Percentiles rank a stretch among this genome's conserved stretches.
phyloP scores from a whole-genome alignment of 345 rosid genomes.

The Punica granatum region DNA sequence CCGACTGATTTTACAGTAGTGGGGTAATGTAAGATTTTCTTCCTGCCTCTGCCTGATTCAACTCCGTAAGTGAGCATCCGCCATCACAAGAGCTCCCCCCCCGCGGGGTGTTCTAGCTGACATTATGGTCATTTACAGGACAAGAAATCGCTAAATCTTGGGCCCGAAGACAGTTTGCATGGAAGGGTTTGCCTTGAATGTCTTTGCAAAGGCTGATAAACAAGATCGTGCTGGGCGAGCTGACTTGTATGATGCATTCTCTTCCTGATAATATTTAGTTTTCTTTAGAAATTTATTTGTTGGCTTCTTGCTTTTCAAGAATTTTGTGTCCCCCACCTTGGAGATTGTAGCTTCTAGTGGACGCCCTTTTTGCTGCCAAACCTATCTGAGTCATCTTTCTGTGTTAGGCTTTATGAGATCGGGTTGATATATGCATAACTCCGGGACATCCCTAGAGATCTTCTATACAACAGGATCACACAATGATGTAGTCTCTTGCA shows the following conservation, averaged over 20 bases:
- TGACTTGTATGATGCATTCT: slow-evolving; percentile 52
- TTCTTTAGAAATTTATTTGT: no score
- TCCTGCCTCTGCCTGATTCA: not conserved
- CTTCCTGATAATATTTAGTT: not conserved
- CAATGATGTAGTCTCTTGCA: no score
- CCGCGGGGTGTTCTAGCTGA: not conserved
- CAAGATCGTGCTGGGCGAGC: slow-evolving; percentile 95
- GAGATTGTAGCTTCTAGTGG: not conserved
- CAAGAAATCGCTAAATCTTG: slow-evolving; percentile 71
- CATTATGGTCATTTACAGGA: slow-evolving; percentile 41
- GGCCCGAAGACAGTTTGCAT: slow-evolving; percentile 81
- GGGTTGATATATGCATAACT: no score
- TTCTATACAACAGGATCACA: no score
- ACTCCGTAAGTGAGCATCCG: not conserved
- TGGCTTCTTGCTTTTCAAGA: not conserved
- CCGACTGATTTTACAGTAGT: no score
- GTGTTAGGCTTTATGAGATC: not conserved
- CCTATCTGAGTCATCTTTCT: not conserved
- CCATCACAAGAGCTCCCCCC: not conserved
- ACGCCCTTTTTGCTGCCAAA: not conserved
- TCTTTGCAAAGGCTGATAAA: slow-evolving; percentile 93
- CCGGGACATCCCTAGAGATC: no score
- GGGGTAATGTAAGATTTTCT: no score
- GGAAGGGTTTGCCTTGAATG: slow-evolving; percentile 90
- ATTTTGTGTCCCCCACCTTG: not conserved